Conservation (phyloP, 345 rosid genomes). For the Gossypium sturtianum region DNA sequence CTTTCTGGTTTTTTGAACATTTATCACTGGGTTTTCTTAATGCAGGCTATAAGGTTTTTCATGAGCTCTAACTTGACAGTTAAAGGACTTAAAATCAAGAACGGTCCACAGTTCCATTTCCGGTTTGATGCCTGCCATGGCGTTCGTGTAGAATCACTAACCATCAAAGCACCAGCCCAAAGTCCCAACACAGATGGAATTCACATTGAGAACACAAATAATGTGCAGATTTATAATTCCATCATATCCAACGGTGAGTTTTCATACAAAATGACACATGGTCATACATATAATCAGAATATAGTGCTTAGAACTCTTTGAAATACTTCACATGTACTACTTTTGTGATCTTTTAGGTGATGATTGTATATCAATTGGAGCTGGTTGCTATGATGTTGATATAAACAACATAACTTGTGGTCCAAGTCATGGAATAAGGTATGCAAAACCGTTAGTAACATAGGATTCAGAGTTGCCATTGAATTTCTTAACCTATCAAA, state of each 20-base stretch:
- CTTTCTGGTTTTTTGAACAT: neutral
- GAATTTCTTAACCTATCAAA: neutral
- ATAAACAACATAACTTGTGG: conserved; percentile 78
- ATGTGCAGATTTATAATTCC: conserved; percentile 60
- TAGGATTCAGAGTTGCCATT: neutral
- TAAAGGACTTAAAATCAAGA: conserved; percentile 40
- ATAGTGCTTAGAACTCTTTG: neutral
- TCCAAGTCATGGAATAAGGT: conserved; percentile 97
- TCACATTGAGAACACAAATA: conserved; percentile 58
- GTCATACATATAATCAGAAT: neutral
- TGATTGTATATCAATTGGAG: conserved; percentile 79
- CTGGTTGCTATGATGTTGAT: conserved; percentile 70
- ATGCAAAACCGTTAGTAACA: neutral
- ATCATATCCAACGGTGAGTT: conserved; percentile 62
- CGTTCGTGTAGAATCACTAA: conserved; percentile 38
- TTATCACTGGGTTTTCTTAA: neutral
- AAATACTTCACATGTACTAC: neutral
- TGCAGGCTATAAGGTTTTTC: conserved; percentile 45
- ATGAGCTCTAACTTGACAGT: conserved; percentile 54
- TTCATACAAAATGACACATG: neutral
- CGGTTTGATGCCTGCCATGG: conserved; percentile 51
- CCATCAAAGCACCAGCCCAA: conserved; percentile 55
- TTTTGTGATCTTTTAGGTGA: conserved; percentile 42
- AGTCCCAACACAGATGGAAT: conserved; percentile 94
- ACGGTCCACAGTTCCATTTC: conserved; percentile 74